Percentiles rank a stretch among this genome's conserved stretches.
Evolutionary conservation across 2,329 filamentous ascomycete species (phyloP).

Genomic region (Stagonosporopsis chrysanthemi): DNA sequence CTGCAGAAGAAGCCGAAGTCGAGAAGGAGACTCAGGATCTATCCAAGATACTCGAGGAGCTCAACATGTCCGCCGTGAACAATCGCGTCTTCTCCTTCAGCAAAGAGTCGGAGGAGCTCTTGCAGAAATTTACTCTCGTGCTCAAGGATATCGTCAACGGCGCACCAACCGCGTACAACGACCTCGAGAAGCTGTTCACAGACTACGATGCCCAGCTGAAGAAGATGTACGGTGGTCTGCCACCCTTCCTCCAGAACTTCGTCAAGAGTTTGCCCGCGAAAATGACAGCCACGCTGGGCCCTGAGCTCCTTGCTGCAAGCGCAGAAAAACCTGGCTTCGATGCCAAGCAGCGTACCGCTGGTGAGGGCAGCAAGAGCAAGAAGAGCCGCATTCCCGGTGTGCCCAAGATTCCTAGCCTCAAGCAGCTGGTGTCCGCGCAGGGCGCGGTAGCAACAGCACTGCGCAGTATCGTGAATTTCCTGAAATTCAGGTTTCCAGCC

Average conservation of each 20-base stretch:
- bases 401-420: conserved; percentile 69
- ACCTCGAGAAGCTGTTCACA: conserved; percentile 75
- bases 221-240: conserved; percentile 72
- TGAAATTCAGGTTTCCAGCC: conserved; percentile 88
- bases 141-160: conserved; percentile 93
- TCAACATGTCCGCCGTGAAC: conserved; percentile 84
- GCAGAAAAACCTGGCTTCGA: conserved; percentile 69
- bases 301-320: conserved; percentile 81
- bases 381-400: conserved; percentile 67
- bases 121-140: conserved; percentile 84
- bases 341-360: conserved; percentile 40
- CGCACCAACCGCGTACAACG: conserved; percentile 89
- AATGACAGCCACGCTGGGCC: conserved; percentile 76
- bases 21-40: conserved; percentile 75
- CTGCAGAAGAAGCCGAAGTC: conserved; percentile 46
- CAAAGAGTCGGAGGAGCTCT: conserved; percentile 81
- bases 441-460: conserved; percentile 86
- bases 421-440: conserved; percentile 83
- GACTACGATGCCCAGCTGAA: conserved; percentile 70
- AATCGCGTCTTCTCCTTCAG: conserved; percentile 86
- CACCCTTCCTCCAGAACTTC: conserved; percentile 81
- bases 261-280: conserved; percentile 85
- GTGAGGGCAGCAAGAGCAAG: conserved; percentile 36
- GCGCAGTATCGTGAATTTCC: conserved; percentile 86
- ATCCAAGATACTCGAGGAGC: conserved; percentile 77